Percentiles rank a stretch among this genome's conserved stretches.
phyloP scores from a whole-genome alignment of 441 rosid genomes.

The Syzygium syzygioides region DNA sequence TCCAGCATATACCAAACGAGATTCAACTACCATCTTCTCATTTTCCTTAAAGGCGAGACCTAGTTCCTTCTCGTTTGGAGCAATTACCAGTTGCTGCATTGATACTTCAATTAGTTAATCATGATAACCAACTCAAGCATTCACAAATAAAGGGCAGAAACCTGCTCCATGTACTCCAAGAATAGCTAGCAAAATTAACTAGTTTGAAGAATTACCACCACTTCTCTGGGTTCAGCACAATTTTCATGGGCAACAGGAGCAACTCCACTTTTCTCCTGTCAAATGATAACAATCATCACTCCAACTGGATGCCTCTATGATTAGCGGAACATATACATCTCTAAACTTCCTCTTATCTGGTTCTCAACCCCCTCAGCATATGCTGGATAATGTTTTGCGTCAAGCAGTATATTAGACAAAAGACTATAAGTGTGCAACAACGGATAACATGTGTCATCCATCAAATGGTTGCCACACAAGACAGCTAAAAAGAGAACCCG shows the following conservation, averaged over 20 bases:
- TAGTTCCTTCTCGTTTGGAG: conserved; percentile 61
- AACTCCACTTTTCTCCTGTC: conserved; percentile 60
- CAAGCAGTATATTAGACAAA: not conserved
- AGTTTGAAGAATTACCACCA: conserved; percentile 38
- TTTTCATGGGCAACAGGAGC: conserved; percentile 65
- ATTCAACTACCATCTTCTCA: conserved; percentile 52
- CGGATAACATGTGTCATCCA: not conserved
- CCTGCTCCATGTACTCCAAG: not conserved
- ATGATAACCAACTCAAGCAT: not conserved
- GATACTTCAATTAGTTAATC: not conserved
- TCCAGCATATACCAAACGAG: conserved; percentile 47
- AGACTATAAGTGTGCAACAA: not conserved
- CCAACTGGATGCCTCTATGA: not conserved
- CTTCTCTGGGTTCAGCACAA: conserved; percentile 62
- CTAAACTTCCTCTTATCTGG: not conserved
- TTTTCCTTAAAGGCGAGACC: conserved; percentile 62
- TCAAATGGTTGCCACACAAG: not conserved
- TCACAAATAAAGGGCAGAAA: not conserved
- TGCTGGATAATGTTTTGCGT: not conserved
- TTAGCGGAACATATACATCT: not conserved
- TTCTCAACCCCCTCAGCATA: not conserved
- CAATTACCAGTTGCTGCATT: conserved; percentile 51
- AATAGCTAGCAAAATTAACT: not conserved
- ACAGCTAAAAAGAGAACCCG: not conserved
- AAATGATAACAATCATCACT: not conserved